phyloP scores from a whole-genome alignment of 164 flowering plant species.

The Umbilicus rupestris region DNA sequence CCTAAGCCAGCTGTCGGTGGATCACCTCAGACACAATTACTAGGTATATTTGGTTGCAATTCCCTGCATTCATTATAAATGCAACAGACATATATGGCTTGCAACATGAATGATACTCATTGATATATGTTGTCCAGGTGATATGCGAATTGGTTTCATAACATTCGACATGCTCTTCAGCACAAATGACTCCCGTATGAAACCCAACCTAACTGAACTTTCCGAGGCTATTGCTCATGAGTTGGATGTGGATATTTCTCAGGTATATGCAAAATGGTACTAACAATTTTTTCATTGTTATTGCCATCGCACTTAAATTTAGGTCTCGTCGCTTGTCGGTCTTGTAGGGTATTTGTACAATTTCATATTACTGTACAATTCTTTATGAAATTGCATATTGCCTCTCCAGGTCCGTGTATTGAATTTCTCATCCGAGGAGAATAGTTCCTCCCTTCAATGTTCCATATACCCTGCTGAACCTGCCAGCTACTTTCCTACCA shows the following conservation, averaged over 20 bases:
- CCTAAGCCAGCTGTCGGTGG: constrained; percentile 40
- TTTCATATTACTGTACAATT: neutral
- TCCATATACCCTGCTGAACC: constrained; percentile 47
- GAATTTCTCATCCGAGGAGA: constrained; percentile 41
- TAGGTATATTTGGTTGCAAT: constrained; percentile 26
- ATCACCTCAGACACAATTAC: constrained; percentile 17
- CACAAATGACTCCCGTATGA: constrained; percentile 32
- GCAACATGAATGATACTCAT: neutral
- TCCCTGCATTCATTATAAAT: neutral
- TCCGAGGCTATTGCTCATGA: constrained; percentile 39
- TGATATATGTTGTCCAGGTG: constrained; percentile 25
- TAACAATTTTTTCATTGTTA: neutral
- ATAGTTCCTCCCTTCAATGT: constrained; percentile 40
- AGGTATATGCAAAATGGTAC: constrained; percentile 29
- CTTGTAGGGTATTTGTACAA: neutral
- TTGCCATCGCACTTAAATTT: neutral
- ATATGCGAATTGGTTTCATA: constrained; percentile 37
- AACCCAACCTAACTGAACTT: constrained; percentile 50
- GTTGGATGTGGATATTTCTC: constrained; percentile 48
- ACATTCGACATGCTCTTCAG: constrained; percentile 48
- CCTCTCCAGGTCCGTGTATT: constrained; percentile 54
- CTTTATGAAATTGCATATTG: neutral
- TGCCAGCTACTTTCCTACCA: constrained; percentile 38
- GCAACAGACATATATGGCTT: neutral
- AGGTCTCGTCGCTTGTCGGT: neutral